These are phyloP conservation scores for Penicillium vulpinum DNA, from an alignment of 2,329 filamentous ascomycete genomes.

Conservation along the genomic window DNA sequence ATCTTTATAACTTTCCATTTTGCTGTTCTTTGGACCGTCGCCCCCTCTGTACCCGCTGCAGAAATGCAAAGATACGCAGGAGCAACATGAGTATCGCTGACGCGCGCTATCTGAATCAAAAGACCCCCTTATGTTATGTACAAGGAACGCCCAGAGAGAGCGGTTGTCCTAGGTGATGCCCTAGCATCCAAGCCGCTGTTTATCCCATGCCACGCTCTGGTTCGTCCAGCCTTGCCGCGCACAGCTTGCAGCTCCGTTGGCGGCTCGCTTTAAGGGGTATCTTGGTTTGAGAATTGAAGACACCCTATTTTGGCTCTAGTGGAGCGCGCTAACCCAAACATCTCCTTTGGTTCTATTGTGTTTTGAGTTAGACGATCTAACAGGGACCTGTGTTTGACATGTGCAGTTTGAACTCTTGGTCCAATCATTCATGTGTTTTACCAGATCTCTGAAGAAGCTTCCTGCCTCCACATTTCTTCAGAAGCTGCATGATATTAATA, in stretches of 20 bases:
- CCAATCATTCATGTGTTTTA: neutral
- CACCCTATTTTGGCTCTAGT: constrained; percentile 2
- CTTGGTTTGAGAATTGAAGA: neutral
- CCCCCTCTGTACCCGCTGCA: neutral
- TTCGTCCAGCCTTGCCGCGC: constrained; percentile 22
- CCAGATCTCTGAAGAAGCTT: neutral
- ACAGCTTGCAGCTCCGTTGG: constrained; percentile 13
- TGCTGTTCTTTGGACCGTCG: neutral
- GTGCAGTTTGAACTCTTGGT: neutral
- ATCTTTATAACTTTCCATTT: neutral
- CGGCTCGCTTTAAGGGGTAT: constrained; percentile 16
- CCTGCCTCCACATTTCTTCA: neutral
- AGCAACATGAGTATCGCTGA: neutral
- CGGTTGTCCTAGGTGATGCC: neutral
- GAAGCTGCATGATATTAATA: neutral
- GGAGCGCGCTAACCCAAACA: constrained; percentile 3
- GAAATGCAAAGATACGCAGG: neutral
- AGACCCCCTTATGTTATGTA: neutral
- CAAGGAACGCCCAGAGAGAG: neutral
- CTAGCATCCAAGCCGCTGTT: neutral
- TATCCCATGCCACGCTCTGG: constrained; percentile 7
- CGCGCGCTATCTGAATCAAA: constrained; percentile 18
- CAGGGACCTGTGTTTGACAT: neutral
- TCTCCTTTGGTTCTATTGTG: constrained; percentile 3
- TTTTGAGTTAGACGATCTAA: constrained; percentile 9